Base-by-base conservation (phyloP, 495 filamentous ascomycete genomes). In the Lepraria neglecta region DNA sequence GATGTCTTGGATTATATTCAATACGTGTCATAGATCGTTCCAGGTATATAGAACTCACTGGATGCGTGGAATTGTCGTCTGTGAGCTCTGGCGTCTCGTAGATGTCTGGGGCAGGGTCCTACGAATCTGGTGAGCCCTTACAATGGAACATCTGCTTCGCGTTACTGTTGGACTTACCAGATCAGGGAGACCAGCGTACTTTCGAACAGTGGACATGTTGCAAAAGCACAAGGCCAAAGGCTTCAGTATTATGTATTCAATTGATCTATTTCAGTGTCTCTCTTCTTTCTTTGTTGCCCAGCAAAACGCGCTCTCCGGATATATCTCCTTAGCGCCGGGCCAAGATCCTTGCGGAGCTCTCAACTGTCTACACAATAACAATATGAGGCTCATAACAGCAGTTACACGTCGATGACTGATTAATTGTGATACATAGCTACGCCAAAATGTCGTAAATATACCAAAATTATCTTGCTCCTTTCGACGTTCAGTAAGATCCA, bases 1-100 rank as follows among this genome's bases (percentile, higher is more conserved):
- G 56, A 64, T 40, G 86, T 82, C 86, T 90, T 56, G 4, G 40
- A 58, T 7, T 31, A 58, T 38, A 60, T 74, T 64, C 61, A 64
- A 64, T 21, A 55, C 58, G 51, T 31, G 38, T 45, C 52, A 70
- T 55, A 17, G 28, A 38, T 67, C 59, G 38, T 60, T 46, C 52
- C 52, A 56, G 15, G 24, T 30, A 14, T 58, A 45, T 35, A 9
- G n/a, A 52, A 55, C 68, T 69, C 60, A 95, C 89, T 35, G 83
- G 89, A 60, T 90, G 71, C 43, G 91, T 97, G 31, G 90, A 95
- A 56, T 80, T 86, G 70, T 94, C 92, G 67, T 96, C 90, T 28
- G 84, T 90, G 65, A 96, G 77, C 61, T 94, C 90, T 68, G 92
- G 92, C 51, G 92, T 96, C 75, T 96, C 92, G 76, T 97, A 97